phyloP scores from a whole-genome alignment of 176 grass and related monocot species.

The Carex kokanica region DNA sequence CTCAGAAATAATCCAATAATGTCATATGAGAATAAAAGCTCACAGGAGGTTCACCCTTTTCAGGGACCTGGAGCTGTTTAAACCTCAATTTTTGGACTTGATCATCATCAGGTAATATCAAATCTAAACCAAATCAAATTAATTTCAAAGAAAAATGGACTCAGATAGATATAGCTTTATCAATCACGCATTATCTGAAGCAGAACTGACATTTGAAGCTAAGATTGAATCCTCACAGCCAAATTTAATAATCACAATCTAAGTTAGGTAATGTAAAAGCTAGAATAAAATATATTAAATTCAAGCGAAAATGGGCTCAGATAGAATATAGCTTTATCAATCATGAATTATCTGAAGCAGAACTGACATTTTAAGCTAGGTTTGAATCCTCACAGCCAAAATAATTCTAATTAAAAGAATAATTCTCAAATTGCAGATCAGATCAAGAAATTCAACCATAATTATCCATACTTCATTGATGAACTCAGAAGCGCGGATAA shows the following conservation, averaged over 20 bases:
- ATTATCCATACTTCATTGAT: too few relatives aligned
- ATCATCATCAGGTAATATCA: too few relatives aligned
- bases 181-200: conserved; percentile 35
- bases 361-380: too few relatives aligned
- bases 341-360: too few relatives aligned
- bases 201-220: conserved; percentile 42
- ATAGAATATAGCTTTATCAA: too few relatives aligned
- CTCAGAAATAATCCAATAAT: background rate
- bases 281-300: background rate
- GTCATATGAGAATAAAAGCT: background rate
- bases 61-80: background rate
- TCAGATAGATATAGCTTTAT: conserved; percentile 23
- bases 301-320: background rate
- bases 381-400: too few relatives aligned
- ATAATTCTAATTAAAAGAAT: too few relatives aligned
- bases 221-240: conserved; percentile 28
- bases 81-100: too few relatives aligned
- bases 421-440: too few relatives aligned
- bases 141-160: background rate
- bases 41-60: conserved; percentile 2
- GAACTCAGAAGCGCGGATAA: too few relatives aligned
- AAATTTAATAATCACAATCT: background rate
- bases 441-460: too few relatives aligned
- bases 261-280: background rate
- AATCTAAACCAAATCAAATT: too few relatives aligned